Conservation (phyloP, 345 rosid species). For the Excoecaria cochinchinensis region DNA sequence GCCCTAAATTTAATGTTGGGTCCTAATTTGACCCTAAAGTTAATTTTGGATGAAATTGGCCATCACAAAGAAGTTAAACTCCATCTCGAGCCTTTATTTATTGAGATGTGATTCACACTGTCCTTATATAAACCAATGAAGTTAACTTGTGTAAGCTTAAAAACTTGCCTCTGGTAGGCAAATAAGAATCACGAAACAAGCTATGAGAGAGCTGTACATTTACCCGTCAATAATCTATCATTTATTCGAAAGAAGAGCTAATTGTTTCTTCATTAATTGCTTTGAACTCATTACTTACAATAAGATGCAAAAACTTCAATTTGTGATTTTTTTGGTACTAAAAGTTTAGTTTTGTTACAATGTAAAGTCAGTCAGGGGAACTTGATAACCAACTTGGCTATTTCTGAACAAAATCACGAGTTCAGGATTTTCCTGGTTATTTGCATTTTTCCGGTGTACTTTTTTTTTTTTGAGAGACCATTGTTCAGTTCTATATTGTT, state of each 20-base stretch:
- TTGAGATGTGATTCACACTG: too few species aligned
- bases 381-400: background rate
- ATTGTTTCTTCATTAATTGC: background rate
- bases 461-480: background rate
- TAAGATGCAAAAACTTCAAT: too few species aligned
- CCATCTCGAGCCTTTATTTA: too few species aligned
- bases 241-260: background rate
- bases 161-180: background rate
- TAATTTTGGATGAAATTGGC: too few species aligned
- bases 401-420: background rate
- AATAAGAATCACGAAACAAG: background rate
- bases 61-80: too few species aligned
- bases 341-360: background rate
- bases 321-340: background rate
- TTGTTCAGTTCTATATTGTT: background rate
- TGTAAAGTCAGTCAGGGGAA: background rate
- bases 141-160: too few species aligned
- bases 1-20: too few species aligned
- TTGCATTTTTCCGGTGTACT: background rate
- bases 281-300: background rate
- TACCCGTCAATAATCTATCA: background rate
- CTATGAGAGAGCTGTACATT: background rate
- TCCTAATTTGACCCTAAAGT: too few species aligned
- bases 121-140: background rate
- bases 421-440: background rate